Percentiles rank a stretch among this genome's conserved stretches.
Evolutionary conservation across 139 green algal genomes (phyloP).

Genomic region (Haematococcus lacustris): DNA sequence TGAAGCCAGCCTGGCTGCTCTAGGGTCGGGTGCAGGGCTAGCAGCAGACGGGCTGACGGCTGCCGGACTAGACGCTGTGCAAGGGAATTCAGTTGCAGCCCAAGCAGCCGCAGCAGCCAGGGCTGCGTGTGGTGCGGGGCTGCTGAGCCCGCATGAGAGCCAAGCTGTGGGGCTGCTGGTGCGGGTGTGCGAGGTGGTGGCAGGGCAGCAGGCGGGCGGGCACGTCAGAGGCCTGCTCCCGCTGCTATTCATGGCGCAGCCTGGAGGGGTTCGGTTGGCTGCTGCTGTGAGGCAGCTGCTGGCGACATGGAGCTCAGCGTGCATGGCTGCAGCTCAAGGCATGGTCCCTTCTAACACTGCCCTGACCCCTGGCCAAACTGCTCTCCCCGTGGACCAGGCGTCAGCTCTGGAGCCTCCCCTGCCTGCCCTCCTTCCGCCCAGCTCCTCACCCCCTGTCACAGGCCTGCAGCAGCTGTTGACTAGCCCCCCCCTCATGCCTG

Average conservation of each 20-base stretch:
- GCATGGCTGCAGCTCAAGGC: too few relatives aligned
- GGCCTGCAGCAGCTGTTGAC: too few relatives aligned
- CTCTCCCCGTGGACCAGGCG: too few relatives aligned
- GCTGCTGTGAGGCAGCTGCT: slow-evolving; percentile 28
- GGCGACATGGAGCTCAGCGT: slow-evolving; percentile 19
- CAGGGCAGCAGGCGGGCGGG: not conserved
- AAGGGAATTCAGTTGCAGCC: too few relatives aligned
- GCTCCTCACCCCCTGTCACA: too few relatives aligned
- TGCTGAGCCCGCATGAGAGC: not conserved
- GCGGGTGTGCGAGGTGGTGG: slow-evolving; percentile 40
- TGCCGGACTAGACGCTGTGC: too few relatives aligned
- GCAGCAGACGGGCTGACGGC: too few relatives aligned
- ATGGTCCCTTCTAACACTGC: too few relatives aligned
- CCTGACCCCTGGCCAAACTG: too few relatives aligned
- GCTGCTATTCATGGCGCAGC: slow-evolving; percentile 55
- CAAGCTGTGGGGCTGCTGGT: slow-evolving; percentile 43
- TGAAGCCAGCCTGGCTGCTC: not conserved
- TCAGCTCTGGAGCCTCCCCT: too few relatives aligned
- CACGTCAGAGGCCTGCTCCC: slow-evolving; percentile 25
- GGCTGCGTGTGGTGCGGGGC: not conserved
- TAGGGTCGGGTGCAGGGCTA: not conserved
- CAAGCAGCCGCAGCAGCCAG: not conserved
- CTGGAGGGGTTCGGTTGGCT: slow-evolving; percentile 43
- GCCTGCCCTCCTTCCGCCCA: too few relatives aligned
- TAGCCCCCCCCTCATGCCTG: too few relatives aligned